Evolutionary conservation across 2,329 filamentous ascomycete species (phyloP), one percentile per base, ranked within the genome.

Genomic region (Aspergillus fructus): DNA sequence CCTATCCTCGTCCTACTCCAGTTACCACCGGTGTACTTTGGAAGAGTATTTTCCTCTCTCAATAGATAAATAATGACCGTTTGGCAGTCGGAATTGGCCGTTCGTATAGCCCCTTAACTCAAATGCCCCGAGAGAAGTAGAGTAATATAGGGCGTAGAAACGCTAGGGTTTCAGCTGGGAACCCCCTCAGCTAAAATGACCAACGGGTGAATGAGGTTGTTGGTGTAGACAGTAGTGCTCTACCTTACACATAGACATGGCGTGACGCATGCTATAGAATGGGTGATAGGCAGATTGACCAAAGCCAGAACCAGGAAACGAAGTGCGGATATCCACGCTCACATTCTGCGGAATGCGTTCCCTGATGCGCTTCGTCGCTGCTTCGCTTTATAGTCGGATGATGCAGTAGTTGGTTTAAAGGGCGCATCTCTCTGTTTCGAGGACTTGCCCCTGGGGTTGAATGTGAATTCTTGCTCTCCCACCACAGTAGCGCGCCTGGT

Each of bases 381-480:
- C 62, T 78, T 78, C 7, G 69, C 55, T 42, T 66, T 62, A 62
- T 71, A 70, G 45, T 64, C 66, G 19, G 62, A 70, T 66, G 49
- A 64, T 63, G 33, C 43, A 48, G 45, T 55, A 30, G 23, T 53
- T 24, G 51, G 51, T 27, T 30, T 27, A 23, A 48, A 33, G n/a
- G 33, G 33, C 24, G 42, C 42, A 41, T 30, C 15, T 9, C 30
- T 13, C 41, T 53, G 34, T 19, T 51, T 51, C 56, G 71, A 74
- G 37, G 65, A 74, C 66, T 80, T 81, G 58, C 71, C 71, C 46
- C 76, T 73, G 0, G 85, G 85, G 51, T 79, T 81, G 72, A 88
- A 88, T 0, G 83, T 84, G 58, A 88, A 79, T 62, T 86, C 81
- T 64, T 83, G 79, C 61, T 81, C 79, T 15, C 79, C 79, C 24